Conservation (phyloP, 2,329 filamentous ascomycete species). For the Talaromyces sp. region DNA sequence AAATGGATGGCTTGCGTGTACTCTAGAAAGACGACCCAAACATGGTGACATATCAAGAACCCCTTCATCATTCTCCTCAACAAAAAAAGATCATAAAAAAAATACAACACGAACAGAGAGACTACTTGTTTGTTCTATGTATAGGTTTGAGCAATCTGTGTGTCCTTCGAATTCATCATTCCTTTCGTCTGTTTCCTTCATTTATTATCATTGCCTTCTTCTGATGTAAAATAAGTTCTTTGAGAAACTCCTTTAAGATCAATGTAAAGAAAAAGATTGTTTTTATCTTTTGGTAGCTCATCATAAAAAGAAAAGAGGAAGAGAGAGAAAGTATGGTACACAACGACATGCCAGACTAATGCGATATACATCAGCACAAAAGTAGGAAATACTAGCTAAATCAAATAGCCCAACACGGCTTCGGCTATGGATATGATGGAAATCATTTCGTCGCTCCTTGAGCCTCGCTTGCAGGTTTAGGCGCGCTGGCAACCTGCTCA, state of each 20-base stretch:
- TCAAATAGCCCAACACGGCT: not conserved
- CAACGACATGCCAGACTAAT: not conserved
- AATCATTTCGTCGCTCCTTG: conserved; percentile 43
- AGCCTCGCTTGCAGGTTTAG: conserved; percentile 47
- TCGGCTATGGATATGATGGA: not conserved
- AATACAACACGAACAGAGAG: not conserved
- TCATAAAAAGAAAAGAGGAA: not conserved
- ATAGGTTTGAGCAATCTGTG: conserved; percentile 15
- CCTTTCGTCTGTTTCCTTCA: conserved; percentile 13
- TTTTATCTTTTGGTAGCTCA: conserved; percentile 8
- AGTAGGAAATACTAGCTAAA: not conserved
- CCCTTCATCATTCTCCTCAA: conserved; percentile 8
- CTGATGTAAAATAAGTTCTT: not conserved
- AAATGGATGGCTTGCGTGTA: conserved; percentile 7
- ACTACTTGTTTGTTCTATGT: conserved; percentile 16
- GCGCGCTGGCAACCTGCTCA: conserved; percentile 32
- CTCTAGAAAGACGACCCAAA: conserved; percentile 11
- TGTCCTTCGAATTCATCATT: conserved; percentile 3
- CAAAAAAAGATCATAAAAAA: not conserved
- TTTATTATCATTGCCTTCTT: not conserved
- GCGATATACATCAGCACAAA: not conserved
- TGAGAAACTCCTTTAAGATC: not conserved
- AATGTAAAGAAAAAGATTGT: not conserved
- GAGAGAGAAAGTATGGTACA: conserved; percentile 7
- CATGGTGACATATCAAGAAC: not conserved